Conservation (phyloP, 495 filamentous ascomycete genomes). For the Aspergillus saccharolyticus region DNA sequence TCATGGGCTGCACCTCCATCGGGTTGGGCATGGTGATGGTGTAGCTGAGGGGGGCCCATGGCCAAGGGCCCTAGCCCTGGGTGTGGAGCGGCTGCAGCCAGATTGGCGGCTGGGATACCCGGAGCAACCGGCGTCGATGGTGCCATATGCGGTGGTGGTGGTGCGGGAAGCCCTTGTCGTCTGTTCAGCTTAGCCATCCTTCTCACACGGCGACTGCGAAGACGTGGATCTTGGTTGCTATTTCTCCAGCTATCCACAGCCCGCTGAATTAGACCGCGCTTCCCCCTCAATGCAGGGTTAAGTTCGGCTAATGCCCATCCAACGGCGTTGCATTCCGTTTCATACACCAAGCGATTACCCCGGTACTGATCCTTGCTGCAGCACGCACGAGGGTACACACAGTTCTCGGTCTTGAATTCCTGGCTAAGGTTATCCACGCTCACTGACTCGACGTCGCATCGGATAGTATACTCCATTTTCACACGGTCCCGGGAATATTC, state of each 20-base stretch:
- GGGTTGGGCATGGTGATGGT: conserved; percentile 76
- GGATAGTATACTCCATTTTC: conserved; percentile 99
- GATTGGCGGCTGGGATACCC: conserved; percentile 46
- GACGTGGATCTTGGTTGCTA: conserved; percentile 90
- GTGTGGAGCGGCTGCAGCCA: conserved; percentile 42
- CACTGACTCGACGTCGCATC: conserved; percentile 96
- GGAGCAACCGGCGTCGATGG: conserved; percentile 48
- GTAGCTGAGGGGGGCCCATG: conserved; percentile 63
- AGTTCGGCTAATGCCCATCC: conserved; percentile 94
- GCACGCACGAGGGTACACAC: conserved; percentile 93
- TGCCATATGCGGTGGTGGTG: conserved; percentile 45
- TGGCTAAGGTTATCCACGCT: conserved; percentile 76
- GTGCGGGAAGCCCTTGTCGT: conserved; percentile 51
- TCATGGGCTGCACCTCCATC: conserved; percentile 70
- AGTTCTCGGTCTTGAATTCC: conserved; percentile 97
- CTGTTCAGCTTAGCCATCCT: conserved; percentile 93
- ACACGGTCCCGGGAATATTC: conserved; percentile 96
- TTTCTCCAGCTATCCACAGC: conserved; percentile 98
- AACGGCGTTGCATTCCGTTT: conserved; percentile 97
- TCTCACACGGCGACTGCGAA: conserved; percentile 85
- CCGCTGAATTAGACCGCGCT: conserved; percentile 91
- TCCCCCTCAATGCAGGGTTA: conserved; percentile 84
- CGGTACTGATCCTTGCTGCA: conserved; percentile 93
- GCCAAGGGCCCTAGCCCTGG: conserved; percentile 52
- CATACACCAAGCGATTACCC: conserved; percentile 90